Conservation (phyloP, 139 green algal genomes). For the Eudorina sp. region DNA sequence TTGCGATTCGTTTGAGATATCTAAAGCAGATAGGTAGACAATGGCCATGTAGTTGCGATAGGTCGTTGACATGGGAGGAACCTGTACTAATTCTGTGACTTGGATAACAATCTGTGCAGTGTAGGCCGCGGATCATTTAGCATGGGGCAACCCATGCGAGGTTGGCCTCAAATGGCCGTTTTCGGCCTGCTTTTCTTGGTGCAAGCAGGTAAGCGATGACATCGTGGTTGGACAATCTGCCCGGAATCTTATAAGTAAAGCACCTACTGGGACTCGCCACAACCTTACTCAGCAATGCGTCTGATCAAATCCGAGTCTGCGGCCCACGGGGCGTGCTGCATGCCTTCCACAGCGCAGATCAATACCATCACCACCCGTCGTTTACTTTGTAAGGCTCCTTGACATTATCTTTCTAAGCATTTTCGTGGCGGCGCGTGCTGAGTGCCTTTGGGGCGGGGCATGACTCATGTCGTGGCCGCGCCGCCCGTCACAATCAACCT, state of each 20-base stretch:
- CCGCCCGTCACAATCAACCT: neutral
- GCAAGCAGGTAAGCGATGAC: constrained; percentile 3
- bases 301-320: neutral
- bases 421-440: too few species aligned
- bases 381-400: too few species aligned
- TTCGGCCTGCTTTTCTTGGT: neutral
- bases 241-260: too few species aligned
- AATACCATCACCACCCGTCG: neutral
- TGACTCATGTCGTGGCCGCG: too few species aligned
- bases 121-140: neutral
- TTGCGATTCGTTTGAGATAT: neutral
- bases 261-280: too few species aligned
- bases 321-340: neutral
- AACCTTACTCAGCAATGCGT: neutral
- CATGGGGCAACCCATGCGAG: constrained; percentile 19
- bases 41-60: neutral
- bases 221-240: neutral
- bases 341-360: neutral
- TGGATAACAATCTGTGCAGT: neutral
- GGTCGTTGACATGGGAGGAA: neutral
- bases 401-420: too few species aligned
- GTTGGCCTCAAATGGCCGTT: neutral
- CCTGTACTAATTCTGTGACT: neutral
- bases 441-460: too few species aligned
- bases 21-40: too few species aligned